Base-by-base conservation (phyloP, 768 basidiomycete genomes). In the Pholiota molesta region DNA sequence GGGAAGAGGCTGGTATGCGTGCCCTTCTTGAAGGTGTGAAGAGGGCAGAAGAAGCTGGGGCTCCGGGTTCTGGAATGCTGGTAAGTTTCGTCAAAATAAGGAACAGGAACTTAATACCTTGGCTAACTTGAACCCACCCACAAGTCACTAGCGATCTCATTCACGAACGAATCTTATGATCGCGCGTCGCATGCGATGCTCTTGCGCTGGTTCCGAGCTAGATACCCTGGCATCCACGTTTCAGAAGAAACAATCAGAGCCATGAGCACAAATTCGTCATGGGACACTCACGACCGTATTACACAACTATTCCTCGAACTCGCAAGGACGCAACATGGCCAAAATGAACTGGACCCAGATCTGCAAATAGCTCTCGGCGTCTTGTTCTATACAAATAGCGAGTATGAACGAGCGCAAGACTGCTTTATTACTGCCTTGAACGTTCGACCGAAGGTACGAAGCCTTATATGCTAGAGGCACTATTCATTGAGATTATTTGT, bases 351-450 rank as follows among this genome's bases (percentile, higher is more conserved):
- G 67, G 94, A 98, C 71, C 85, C 97, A 0, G 95, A 98, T 59
- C 89, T 97, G 4, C 97, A 99, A 75, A 88, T 95, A 56, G 97
- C 90, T 0, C 81, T 99, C 14, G 97, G 97, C 8, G 90, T 98
- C 14, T 75, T 99, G 57, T 97, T 94, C 73, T 99, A 99, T 73
- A 91, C 87, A 49, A 92, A 90, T 70, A 82, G 80, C 16, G 89
- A 95, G 66, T 99, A 94, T 68, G 91, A 91, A 49, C 85, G 88
- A 29, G 95, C 96, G 2, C 92, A 92, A 71, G 96, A 98, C 70
- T 99, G 97, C 72, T 99, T 98, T 74, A 90, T 91, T 67, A 87
- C 89, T 52, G 97, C 96, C 0, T 76, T 99, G 52, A 84, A 86
- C 35, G 84, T 85, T 23, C 82, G 90, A 35, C 97, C 97, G 5